These are phyloP conservation scores for Metarhizium brunneum DNA, from an alignment of 2,329 filamentous ascomycete genomes.

Conservation along the genomic window DNA sequence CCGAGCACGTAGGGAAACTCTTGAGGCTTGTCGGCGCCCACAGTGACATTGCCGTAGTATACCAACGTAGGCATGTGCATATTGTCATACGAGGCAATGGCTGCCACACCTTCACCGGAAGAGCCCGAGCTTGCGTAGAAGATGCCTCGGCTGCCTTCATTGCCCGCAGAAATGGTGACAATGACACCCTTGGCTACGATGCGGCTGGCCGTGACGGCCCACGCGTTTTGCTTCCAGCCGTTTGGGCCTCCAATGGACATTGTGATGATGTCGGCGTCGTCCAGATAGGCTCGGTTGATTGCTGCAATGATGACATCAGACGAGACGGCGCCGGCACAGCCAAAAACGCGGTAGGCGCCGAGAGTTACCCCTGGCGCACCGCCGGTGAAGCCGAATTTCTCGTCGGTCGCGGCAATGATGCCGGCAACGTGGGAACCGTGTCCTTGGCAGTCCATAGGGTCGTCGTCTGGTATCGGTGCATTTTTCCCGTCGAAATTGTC, in stretches of 20 bases:
- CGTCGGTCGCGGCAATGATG: constrained; percentile 14
- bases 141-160: constrained; percentile 16
- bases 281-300: constrained; percentile 45
- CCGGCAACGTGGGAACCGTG: constrained; percentile 17
- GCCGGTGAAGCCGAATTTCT: constrained; percentile 3
- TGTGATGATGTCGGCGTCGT: constrained; percentile 25
- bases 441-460: constrained; percentile 47
- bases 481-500: constrained; percentile 37
- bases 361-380: constrained; percentile 4
- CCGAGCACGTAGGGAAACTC: constrained; percentile 31
- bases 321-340: constrained; percentile 16
- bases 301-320: constrained; percentile 42
- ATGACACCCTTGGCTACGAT: constrained; percentile 22
- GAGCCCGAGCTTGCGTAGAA: constrained; percentile 5
- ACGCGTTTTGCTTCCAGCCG: constrained; percentile 26
- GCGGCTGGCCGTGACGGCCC: constrained; percentile 31
- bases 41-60: not conserved
- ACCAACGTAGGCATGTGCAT: not conserved
- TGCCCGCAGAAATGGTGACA: constrained; percentile 13
- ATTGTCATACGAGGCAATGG: not conserved
- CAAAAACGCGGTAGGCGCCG: constrained; percentile 4
- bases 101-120: constrained; percentile 12
- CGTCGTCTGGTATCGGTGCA: constrained; percentile 32
- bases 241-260: constrained; percentile 11
- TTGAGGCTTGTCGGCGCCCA: not conserved